Evolutionary conservation across 352 stramenopile genomes (phyloP).

Genomic region (Ophiocytium majus): DNA sequence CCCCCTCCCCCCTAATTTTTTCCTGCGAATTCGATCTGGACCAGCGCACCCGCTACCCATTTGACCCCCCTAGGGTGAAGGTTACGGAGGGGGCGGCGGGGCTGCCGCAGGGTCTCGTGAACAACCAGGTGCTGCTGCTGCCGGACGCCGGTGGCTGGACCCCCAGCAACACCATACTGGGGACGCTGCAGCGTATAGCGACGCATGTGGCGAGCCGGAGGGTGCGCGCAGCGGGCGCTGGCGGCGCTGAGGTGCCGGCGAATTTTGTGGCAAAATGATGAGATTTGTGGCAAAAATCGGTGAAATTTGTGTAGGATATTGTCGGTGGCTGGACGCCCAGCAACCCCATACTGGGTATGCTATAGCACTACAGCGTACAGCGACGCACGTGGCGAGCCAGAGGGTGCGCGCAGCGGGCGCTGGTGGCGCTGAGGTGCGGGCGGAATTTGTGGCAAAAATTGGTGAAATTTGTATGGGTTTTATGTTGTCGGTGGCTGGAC

Average conservation of each 20-base stretch:
- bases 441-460: too few relatives aligned
- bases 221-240: not conserved
- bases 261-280: too few relatives aligned
- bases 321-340: conserved; percentile 4
- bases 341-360: not conserved
- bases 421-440: not conserved
- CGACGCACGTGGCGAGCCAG: not conserved
- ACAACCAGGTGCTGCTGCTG: not conserved
- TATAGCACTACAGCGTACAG: not conserved
- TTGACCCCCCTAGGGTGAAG: not conserved
- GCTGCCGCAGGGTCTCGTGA: not conserved
- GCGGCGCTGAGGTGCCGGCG: not conserved
- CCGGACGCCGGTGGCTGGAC: conserved; percentile 4
- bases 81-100: not conserved
- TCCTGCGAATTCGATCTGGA: too few relatives aligned
- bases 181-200: not conserved
- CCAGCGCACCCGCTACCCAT: conserved; percentile 11
- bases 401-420: not conserved
- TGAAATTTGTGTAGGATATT: too few relatives aligned
- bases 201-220: not conserved
- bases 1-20: too few relatives aligned
- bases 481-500: not conserved
- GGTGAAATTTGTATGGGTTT: too few relatives aligned
- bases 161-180: conserved; percentile 8
- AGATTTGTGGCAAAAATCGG: too few relatives aligned